These are phyloP conservation scores for Tanacetum coccineum DNA, from an alignment of 129 eudicot genomes.

Conservation along the genomic window DNA sequence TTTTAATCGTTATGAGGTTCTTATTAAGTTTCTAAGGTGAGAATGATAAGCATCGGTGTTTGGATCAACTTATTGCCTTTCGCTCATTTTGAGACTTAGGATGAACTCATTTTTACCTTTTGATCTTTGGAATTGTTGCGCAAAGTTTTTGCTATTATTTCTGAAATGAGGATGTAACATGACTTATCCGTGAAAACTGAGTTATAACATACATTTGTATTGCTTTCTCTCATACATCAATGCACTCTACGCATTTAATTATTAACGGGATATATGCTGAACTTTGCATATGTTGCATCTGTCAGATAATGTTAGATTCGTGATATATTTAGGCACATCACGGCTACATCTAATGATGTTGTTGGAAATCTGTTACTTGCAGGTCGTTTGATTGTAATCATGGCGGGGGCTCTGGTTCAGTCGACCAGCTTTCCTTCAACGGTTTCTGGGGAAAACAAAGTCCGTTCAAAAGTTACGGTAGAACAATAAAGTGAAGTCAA, in stretches of 20 bases:
- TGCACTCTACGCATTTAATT: neutral
- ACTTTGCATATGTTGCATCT: too few relatives aligned
- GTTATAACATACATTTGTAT: neutral
- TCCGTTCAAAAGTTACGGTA: constrained; percentile 43
- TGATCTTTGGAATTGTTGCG: neutral
- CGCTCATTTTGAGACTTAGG: too few relatives aligned
- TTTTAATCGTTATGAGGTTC: too few relatives aligned
- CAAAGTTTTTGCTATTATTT: neutral
- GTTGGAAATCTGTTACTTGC: constrained; percentile 13
- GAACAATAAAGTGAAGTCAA: constrained; percentile 38
- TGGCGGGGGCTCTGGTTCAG: constrained; percentile 76
- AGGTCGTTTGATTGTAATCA: constrained; percentile 41
- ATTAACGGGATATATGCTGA: too few relatives aligned
- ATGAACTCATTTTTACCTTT: too few relatives aligned
- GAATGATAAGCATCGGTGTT: too few relatives aligned
- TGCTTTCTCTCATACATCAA: neutral
- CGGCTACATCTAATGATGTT: neutral
- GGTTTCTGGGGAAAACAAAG: constrained; percentile 42
- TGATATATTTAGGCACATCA: too few relatives aligned
- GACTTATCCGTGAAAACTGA: neutral
- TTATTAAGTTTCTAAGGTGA: too few relatives aligned
- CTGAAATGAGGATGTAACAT: neutral
- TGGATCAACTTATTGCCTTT: too few relatives aligned
- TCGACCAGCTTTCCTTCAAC: constrained; percentile 67
- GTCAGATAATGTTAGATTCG: too few relatives aligned